Evolutionary conservation across 148 eudicot genomes (phyloP).

Genomic region (Diospyros lotus): DNA sequence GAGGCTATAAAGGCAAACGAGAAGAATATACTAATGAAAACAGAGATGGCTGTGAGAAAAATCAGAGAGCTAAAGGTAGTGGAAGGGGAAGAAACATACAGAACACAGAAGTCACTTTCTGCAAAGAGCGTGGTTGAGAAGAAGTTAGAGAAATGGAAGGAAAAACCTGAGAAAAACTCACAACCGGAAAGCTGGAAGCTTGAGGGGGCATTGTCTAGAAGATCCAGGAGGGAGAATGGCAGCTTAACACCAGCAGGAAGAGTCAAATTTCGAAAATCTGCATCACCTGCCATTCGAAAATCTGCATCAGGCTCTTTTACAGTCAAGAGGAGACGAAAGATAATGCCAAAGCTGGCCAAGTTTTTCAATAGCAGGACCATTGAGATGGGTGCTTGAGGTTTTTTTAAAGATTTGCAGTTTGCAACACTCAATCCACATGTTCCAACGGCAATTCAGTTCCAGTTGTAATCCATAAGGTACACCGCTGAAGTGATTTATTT

Average conservation of each 20-base stretch:
- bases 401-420: constrained; percentile 17
- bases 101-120: constrained; percentile 19
- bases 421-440: not conserved
- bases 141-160: constrained; percentile 24
- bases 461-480: not conserved
- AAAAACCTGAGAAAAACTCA: constrained; percentile 14
- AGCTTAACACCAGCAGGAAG: constrained; percentile 41
- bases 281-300: constrained; percentile 43
- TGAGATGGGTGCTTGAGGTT: constrained; percentile 14
- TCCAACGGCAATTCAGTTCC: not conserved
- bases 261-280: constrained; percentile 39
- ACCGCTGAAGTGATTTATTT: no score
- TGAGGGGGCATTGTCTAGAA: constrained; percentile 19
- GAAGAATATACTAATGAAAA: constrained; percentile 48
- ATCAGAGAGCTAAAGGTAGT: constrained; percentile 30
- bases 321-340: constrained; percentile 50
- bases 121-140: constrained; percentile 18
- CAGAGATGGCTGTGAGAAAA: constrained; percentile 31
- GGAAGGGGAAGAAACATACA: constrained; percentile 35
- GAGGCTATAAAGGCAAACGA: constrained; percentile 68
- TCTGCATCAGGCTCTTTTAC: constrained; percentile 38
- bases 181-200: constrained; percentile 17
- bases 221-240: constrained; percentile 23
- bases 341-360: constrained; percentile 45
- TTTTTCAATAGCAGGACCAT: constrained; percentile 36